These are phyloP conservation scores for Thuidium tamariscinum DNA, from an alignment of 225 moss, liverwort and hornwort species.

Conservation along the genomic window DNA sequence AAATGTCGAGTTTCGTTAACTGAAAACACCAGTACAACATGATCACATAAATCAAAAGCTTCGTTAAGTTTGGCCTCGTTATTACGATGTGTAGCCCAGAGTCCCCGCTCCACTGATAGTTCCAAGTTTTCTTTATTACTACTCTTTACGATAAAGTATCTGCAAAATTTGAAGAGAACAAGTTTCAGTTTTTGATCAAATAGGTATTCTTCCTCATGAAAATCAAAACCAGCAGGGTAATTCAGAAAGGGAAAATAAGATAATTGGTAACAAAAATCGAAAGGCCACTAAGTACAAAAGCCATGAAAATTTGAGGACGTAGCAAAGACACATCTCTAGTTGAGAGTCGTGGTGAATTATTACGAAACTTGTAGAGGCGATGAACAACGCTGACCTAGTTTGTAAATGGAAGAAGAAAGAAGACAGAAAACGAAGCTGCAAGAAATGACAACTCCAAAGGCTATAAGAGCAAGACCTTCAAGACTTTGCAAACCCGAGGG, in stretches of 20 bases:
- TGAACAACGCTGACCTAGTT: not conserved
- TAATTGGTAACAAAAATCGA: not conserved
- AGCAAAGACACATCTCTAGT: not conserved
- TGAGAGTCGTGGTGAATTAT: not conserved
- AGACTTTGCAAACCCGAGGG: not conserved
- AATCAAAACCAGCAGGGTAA: not conserved
- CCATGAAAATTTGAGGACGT: not conserved
- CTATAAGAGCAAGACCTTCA: not conserved
- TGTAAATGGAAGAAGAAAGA: not conserved
- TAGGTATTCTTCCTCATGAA: not conserved
- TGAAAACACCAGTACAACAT: constrained; percentile 91
- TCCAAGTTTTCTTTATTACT: constrained; percentile 96
- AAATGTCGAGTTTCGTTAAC: constrained; percentile 99
- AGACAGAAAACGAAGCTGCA: not conserved
- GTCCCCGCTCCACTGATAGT: constrained; percentile 86
- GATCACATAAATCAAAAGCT: constrained; percentile 85
- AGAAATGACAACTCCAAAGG: not conserved
- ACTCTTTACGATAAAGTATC: constrained; percentile 99
- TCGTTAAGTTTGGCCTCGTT: constrained; percentile 96
- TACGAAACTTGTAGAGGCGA: not conserved
- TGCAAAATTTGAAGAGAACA: constrained; percentile 18
- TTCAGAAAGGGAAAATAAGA: not conserved
- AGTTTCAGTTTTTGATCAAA: not conserved
- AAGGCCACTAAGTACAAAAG: not conserved
- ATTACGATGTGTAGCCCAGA: constrained; percentile 99